Evolutionary conservation across 2,329 filamentous ascomycete species (phyloP).

Genomic region (Hypoxylon sp.): DNA sequence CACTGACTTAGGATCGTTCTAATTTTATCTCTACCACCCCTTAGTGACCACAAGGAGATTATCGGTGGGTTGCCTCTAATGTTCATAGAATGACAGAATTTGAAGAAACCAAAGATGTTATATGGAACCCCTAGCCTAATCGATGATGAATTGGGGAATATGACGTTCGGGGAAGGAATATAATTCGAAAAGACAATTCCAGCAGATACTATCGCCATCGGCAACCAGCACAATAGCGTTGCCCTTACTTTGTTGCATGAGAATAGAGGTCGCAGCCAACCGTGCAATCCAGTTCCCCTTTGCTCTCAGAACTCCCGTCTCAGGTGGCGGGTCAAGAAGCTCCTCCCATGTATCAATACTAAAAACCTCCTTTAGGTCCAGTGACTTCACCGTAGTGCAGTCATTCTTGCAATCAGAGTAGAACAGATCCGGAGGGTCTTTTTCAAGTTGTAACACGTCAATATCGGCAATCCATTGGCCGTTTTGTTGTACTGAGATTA

Average conservation of each 20-base stretch:
- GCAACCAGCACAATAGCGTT: neutral
- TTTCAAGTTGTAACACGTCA: neutral
- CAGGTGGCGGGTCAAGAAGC: slow-evolving; percentile 8
- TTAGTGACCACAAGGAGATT: too few species aligned
- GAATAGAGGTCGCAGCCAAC: neutral
- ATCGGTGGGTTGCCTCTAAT: too few species aligned
- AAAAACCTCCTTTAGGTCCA: neutral
- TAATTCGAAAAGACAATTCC: neutral
- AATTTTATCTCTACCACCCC: too few species aligned
- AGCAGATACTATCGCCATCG: neutral
- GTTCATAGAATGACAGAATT: too few species aligned
- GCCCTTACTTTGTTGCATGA: neutral
- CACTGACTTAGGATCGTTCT: too few species aligned
- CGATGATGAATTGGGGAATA: neutral
- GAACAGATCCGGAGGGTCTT: neutral
- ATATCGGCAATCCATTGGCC: slow-evolving; percentile 31
- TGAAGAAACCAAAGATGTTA: too few species aligned
- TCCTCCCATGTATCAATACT: slow-evolving; percentile 7
- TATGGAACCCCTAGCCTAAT: neutral
- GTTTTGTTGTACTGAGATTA: slow-evolving; percentile 29
- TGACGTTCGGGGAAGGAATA: neutral
- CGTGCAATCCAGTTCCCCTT: slow-evolving; percentile 10
- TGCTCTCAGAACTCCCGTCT: neutral
- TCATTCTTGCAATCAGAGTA: neutral
- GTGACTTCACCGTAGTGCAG: neutral